Evolutionary conservation across 2,329 filamentous ascomycete species (phyloP).

Genomic region (Capronia coronata): DNA sequence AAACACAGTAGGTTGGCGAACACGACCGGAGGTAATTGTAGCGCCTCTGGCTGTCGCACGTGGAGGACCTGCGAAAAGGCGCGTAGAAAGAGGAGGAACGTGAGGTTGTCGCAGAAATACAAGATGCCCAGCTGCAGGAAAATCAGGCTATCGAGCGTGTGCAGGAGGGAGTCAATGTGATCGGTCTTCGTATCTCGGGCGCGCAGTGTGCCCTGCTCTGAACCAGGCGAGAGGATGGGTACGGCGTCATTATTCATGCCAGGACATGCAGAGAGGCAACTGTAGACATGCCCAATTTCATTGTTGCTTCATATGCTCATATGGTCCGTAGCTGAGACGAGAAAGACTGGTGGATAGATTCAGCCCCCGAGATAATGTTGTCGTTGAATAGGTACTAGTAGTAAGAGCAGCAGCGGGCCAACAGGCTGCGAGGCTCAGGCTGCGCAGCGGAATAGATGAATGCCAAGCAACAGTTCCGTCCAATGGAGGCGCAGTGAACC

Average conservation of each 20-base stretch:
- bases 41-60: conserved; percentile 51
- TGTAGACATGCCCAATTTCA: background rate
- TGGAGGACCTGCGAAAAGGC: conserved; percentile 52
- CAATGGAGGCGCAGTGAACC: no score
- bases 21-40: conserved; percentile 48
- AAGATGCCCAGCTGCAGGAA: conserved; percentile 56
- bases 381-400: no score
- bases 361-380: no score
- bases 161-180: conserved; percentile 51
- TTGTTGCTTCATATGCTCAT: background rate
- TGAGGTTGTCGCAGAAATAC: conserved; percentile 57
- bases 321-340: background rate
- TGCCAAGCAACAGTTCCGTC: no score
- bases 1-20: conserved; percentile 52
- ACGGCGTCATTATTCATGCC: conserved; percentile 3
- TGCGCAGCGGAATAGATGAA: no score
- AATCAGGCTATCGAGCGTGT: conserved; percentile 53
- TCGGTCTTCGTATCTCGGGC: conserved; percentile 37
- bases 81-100: conserved; percentile 47
- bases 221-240: background rate
- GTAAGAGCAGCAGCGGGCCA: no score
- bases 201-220: conserved; percentile 7
- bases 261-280: background rate
- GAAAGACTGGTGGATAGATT: background rate
- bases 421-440: no score